These are phyloP conservation scores for Mycena chlorophos DNA, from an alignment of 768 basidiomycete genomes.

Conservation along the genomic window DNA sequence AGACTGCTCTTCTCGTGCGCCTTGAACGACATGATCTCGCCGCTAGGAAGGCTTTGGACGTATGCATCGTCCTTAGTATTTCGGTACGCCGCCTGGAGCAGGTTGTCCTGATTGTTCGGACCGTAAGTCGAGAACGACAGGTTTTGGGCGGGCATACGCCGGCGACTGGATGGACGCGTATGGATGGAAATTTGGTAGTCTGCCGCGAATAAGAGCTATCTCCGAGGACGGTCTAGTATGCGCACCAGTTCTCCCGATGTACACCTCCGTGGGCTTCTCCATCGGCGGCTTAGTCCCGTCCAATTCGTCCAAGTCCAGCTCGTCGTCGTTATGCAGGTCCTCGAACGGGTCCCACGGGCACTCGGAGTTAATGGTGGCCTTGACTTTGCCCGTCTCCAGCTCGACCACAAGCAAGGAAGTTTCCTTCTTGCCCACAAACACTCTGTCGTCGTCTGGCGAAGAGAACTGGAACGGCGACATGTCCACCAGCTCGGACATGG, in stretches of 20 bases:
- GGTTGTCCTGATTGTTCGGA: constrained; percentile 83
- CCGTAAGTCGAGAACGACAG: constrained; percentile 91
- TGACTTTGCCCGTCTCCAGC: constrained; percentile 77
- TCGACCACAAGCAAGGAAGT: constrained; percentile 77
- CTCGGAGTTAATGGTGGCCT: constrained; percentile 70
- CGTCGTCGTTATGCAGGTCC: constrained; percentile 46
- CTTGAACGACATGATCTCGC: constrained; percentile 76
- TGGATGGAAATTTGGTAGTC: constrained; percentile 91
- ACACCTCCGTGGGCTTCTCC: constrained; percentile 45
- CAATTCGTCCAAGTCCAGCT: constrained; percentile 59
- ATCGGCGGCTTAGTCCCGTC: constrained; percentile 47
- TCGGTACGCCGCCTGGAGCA: constrained; percentile 69
- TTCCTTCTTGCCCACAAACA: constrained; percentile 91
- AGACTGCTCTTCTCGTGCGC: constrained; percentile 38
- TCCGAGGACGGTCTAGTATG: neutral
- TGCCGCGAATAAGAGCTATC: constrained; percentile 27
- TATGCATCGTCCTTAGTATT: constrained; percentile 79
- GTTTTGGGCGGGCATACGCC: constrained; percentile 61
- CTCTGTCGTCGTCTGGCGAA: constrained; percentile 60
- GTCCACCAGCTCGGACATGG: constrained; percentile 91
- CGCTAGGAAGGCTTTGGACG: constrained; percentile 77
- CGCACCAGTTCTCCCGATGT: constrained; percentile 53
- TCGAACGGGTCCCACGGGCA: constrained; percentile 76
- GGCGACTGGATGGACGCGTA: constrained; percentile 44
- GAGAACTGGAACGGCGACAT: constrained; percentile 79